Base-by-base conservation (phyloP, 805 yeast species). In the Kluyveromyces lactis region DNA sequence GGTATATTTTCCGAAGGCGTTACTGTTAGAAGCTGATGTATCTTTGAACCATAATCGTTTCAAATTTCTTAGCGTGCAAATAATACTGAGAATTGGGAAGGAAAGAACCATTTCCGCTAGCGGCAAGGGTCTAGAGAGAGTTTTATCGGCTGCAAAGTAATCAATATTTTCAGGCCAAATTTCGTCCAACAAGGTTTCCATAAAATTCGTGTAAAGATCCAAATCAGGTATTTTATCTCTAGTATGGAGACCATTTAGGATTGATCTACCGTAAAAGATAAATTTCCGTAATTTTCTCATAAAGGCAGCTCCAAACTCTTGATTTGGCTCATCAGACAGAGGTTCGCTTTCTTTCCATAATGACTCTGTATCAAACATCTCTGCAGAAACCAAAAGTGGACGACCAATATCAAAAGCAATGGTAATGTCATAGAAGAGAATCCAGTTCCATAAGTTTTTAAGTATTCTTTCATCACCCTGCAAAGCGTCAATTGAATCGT, bases 401-500 rank as follows among this genome's bases (percentile, higher is more conserved):
- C 42, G 43, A 0, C 66, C 66, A 16, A 48, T 46, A 24, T 49
- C 49, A 18, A 50, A 46, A 1, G 64, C 42, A 1, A 45, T 31
- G 3, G 41, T 42, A 24, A 51, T 44, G 44, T 61, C 66, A 7
- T 45, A 32, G 28, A 42, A 50, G 9, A 57, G 18, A 1, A 51
- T 43, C 52, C 55, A 48, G 15, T 47, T 43, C 56, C 62, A 60
- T n/a, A 56, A 17, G 16, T 48, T 49, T 34, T 52, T 48, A 10
- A 61, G 13, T 3, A 51, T 32, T 18, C 48, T 52, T 19, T 48
- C 45, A 6, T 36, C 42, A 8, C 40, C 26, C 32, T 47, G 53
- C 1, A 50, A 13, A 9, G 34, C 19, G 3, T 39, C 39, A 17
- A 54, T 51, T 39, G 53, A 42, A 7, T 43, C 41, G 36, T 55